Evolutionary conservation across 2,329 filamentous ascomycete genomes (phyloP).

Genomic region (Verticillium klebahnii): DNA sequence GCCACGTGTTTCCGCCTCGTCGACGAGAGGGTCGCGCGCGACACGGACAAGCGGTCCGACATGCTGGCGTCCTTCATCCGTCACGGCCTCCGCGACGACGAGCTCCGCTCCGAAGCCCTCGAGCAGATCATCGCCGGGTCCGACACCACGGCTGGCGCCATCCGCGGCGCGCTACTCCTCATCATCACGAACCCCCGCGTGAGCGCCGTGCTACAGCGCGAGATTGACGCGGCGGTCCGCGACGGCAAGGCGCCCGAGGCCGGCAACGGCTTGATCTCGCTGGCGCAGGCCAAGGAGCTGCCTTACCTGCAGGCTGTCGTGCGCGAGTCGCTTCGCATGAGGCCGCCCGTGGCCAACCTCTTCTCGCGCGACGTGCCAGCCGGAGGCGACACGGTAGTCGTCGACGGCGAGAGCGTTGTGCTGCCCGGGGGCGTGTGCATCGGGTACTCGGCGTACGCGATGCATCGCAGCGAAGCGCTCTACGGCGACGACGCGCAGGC

Average conservation of each 20-base stretch:
- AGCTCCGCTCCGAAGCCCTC: conserved; percentile 24
- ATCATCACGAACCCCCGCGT: conserved; percentile 40
- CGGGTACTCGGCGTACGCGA: conserved; percentile 55
- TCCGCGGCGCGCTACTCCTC: conserved; percentile 41
- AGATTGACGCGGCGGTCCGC: conserved; percentile 30
- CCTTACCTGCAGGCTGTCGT: conserved; percentile 32
- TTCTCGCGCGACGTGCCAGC: conserved; percentile 17
- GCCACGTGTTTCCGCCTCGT: conserved; percentile 20
- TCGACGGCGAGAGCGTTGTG: conserved; percentile 15
- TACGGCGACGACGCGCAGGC: conserved; percentile 52
- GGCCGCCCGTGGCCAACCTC: conserved; percentile 17
- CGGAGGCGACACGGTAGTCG: conserved; percentile 11
- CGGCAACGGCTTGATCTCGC: conserved; percentile 10
- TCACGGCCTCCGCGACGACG: conserved; percentile 17
- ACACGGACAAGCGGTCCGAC: conserved; percentile 15
- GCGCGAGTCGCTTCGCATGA: conserved; percentile 28
- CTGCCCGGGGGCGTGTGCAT: conserved; percentile 54
- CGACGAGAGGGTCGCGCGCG: conserved; percentile 17
- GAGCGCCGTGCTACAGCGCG: conserved; percentile 34
- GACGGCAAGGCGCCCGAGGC: conserved; percentile 17
- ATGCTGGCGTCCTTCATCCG: conserved; percentile 25
- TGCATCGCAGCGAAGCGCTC: conserved; percentile 51
- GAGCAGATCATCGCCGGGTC: conserved; percentile 41
- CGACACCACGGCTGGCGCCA: conserved; percentile 48
- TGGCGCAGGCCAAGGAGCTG: conserved; percentile 22